Evolutionary conservation across 108 stramenopile genomes (phyloP).

Genomic region (Cyclotella cryptica): DNA sequence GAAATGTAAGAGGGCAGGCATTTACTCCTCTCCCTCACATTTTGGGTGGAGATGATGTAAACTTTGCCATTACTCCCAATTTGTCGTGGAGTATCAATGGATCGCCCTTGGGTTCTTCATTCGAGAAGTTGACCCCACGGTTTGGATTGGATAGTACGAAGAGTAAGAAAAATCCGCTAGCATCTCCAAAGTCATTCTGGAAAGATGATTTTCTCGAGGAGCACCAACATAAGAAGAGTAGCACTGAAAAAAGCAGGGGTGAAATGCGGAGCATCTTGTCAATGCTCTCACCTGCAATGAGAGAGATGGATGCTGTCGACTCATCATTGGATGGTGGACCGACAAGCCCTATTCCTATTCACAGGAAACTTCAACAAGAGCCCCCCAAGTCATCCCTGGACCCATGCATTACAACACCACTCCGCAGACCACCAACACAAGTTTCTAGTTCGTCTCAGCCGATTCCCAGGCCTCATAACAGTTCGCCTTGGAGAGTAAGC

Average conservation of each 20-base stretch:
- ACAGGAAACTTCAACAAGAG: conserved; percentile 14
- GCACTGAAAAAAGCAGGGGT: conserved; percentile 42
- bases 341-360: conserved; percentile 73
- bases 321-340: conserved; percentile 61
- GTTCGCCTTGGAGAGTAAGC: conserved; percentile 22
- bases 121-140: conserved; percentile 34
- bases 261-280: conserved; percentile 61
- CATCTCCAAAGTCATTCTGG: conserved; percentile 55
- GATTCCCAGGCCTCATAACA: conserved; percentile 19
- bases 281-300: conserved; percentile 64
- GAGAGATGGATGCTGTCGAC: conserved; percentile 45
- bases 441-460: conserved; percentile 15
- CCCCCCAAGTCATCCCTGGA: conserved; percentile 1
- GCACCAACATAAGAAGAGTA: conserved; percentile 26
- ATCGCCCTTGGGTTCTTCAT: conserved; percentile 28
- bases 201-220: conserved; percentile 41
- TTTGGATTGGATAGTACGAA: conserved; percentile 56
- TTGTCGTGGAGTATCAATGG: conserved; percentile 78
- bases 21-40: conserved; percentile 83
- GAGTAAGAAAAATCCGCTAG: conserved; percentile 48
- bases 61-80: conserved; percentile 52
- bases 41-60: conserved; percentile 40
- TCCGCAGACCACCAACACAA: conserved; percentile 18
- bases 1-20: conserved; percentile 78
- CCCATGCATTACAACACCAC: conserved; percentile 24